Evolutionary conservation across 2,329 filamentous ascomycete species (phyloP), one percentile per base, ranked within the genome.

Genomic region (Colletotrichum sp.): DNA sequence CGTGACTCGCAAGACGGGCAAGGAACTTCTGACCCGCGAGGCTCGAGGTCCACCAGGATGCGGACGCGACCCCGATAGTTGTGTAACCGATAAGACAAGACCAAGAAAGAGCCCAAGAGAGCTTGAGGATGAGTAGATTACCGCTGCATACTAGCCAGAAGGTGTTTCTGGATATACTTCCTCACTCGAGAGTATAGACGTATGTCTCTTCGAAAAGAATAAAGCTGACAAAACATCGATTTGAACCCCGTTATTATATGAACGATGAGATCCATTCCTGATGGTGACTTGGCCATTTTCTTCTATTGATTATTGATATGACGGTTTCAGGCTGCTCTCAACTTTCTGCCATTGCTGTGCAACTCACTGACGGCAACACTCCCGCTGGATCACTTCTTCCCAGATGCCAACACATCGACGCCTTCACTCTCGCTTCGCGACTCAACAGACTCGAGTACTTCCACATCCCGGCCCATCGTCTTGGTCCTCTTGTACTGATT

Each of bases 111-210:
- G n/a, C 4, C 43, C 43, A 0, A 52, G 43, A 13, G n/a, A 52
- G 43, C 43, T 52, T 25, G n/a, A 6, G n/a, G 43, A n/a, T 52
- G 43, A 22, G 3, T 52, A 52, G 43, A 13, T 5, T 22, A 8
- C 9, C 5, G 39, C 0, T n/a, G 0, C 5, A n/a, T 12, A n/a
- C 3, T 2, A 10, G 18, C 9, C 0, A 43, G 18, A 6, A 8
- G 39, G 5, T 32, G 30, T 43, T 5, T 10, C 9, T n/a, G 18
- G 1, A n/a, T n/a, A 43, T 18, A 6, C 39, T 2, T n/a, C 18
- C 9, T 0, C 39, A 3, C 18, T 48, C n/a, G 3, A 48, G 6
- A 48, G n/a, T 48, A 12, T 7, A 48, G n/a, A 48, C 18, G 9
- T 6, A 48, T 48, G 6, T 22, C 43, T 12, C 43, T n/a, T 48